phyloP scores from a whole-genome alignment of 768 basidiomycete species.

The Phlebiopsis flavidoalba region DNA sequence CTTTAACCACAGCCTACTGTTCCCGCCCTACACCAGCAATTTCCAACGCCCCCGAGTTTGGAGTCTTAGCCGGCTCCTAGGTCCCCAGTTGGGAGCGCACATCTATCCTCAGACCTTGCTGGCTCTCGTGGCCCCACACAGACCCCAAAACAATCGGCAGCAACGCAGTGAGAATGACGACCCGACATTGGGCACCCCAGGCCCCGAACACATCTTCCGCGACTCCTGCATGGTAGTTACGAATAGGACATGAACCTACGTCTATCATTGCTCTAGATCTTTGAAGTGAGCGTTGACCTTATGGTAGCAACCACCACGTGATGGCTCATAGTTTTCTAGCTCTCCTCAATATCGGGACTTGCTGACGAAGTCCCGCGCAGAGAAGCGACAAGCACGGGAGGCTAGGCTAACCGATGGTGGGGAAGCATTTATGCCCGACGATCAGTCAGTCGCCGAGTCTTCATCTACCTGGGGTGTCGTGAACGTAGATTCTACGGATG shows the following conservation, averaged over 20 bases:
- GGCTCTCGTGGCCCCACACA: constrained; percentile 77
- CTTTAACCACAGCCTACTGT: too few species aligned
- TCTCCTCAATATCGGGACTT: constrained; percentile 81
- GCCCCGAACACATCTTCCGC: constrained; percentile 90
- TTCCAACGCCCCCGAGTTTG: constrained; percentile 38
- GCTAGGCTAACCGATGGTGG: constrained; percentile 53
- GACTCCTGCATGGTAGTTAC: constrained; percentile 92
- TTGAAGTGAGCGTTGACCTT: constrained; percentile 57
- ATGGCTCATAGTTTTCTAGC: constrained; percentile 31
- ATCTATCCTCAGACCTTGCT: constrained; percentile 78
- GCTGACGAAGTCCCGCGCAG: constrained; percentile 70
- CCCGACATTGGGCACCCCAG: constrained; percentile 60
- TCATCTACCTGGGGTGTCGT: constrained; percentile 92
- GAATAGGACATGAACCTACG: constrained; percentile 95
- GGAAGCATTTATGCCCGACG: constrained; percentile 93
- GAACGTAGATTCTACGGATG: constrained; percentile 67
- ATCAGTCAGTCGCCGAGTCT: constrained; percentile 74
- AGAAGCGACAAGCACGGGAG: constrained; percentile 62
- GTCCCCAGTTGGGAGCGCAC: too few species aligned
- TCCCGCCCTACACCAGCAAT: constrained; percentile 16
- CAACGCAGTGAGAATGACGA: constrained; percentile 64
- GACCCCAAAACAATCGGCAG: constrained; percentile 38
- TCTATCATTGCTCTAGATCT: constrained; percentile 95
- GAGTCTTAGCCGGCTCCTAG: constrained; percentile 49
- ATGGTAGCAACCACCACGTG: background rate